These are phyloP conservation scores for Blastobotrys niveus DNA, from an alignment of 1,139 yeast genomes.

Conservation along the genomic window DNA sequence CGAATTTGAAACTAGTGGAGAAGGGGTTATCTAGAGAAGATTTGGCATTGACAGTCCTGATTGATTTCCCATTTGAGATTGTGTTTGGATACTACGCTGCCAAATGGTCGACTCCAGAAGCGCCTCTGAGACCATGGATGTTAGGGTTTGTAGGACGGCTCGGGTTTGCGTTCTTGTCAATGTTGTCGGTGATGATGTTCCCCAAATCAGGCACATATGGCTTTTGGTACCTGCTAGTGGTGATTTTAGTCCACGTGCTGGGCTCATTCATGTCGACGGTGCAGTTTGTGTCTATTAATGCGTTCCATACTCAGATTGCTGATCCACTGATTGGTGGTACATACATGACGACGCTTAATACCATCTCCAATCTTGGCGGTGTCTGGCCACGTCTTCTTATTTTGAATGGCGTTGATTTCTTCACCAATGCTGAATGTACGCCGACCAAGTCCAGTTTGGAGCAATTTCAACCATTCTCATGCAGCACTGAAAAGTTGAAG, in stretches of 20 bases:
- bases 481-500: conserved; percentile 41
- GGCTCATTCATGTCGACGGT: conserved; percentile 92
- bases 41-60: conserved; percentile 81
- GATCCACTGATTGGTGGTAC: conserved; percentile 97
- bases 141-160: conserved; percentile 84
- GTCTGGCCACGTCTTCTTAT: conserved; percentile 92
- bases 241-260: conserved; percentile 73
- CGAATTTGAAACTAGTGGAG: conserved; percentile 85
- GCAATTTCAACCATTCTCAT: conserved; percentile 29
- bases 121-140: conserved; percentile 81
- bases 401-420: conserved; percentile 69
- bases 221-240: conserved; percentile 53
- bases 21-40: conserved; percentile 92
- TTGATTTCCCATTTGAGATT: conserved; percentile 95
- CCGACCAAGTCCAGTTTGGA: conserved; percentile 25
- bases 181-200: conserved; percentile 63
- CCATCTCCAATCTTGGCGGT: conserved; percentile 90
- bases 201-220: conserved; percentile 50
- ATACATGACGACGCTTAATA: conserved; percentile 92
- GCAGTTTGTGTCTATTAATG: conserved; percentile 89
- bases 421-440: conserved; percentile 62
- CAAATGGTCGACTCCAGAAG: conserved; percentile 76
- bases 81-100: conserved; percentile 95
- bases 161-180: conserved; percentile 69
- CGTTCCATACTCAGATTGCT: conserved; percentile 92